These are phyloP conservation scores for Verticillium isaacii DNA, from an alignment of 2,329 filamentous ascomycete genomes.

Conservation along the genomic window DNA sequence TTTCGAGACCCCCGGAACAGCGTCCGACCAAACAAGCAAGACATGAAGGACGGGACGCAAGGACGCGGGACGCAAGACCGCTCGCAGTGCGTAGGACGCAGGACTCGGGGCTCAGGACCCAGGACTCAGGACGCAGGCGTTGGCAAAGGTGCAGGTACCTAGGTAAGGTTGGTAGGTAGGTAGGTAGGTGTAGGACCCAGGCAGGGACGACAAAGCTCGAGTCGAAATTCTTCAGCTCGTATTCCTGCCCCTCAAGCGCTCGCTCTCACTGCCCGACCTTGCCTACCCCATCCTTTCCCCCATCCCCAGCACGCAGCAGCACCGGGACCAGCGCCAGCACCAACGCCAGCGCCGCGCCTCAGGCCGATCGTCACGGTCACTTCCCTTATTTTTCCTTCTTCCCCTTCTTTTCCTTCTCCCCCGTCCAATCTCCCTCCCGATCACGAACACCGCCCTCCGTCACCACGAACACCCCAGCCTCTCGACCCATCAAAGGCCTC, in stretches of 20 bases:
- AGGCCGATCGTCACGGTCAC: not conserved
- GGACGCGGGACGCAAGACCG: too few relatives aligned
- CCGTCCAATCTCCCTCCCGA: not conserved
- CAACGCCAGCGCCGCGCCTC: not conserved
- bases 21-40: too few relatives aligned
- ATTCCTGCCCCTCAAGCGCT: constrained; percentile 6
- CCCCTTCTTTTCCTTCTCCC: not conserved
- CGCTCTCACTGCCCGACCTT: not conserved
- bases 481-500: not conserved
- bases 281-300: not conserved
- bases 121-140: too few relatives aligned
- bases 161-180: not conserved
- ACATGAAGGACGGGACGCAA: too few relatives aligned
- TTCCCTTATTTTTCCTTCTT: not conserved
- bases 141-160: not conserved
- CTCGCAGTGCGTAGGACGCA: too few relatives aligned
- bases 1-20: not conserved
- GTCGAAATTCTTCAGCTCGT: constrained; percentile 13
- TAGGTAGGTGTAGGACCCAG: not conserved
- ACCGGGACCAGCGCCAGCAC: not conserved
- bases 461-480: not conserved
- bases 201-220: not conserved
- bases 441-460: not conserved
- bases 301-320: not conserved
- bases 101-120: too few relatives aligned